A percentile compares a stretch with the other conserved stretches of the same genome.
These are phyloP conservation scores for Pyrenophora seminiperda DNA, from an alignment of 2,329 filamentous ascomycete species.

Conservation along the genomic window DNA sequence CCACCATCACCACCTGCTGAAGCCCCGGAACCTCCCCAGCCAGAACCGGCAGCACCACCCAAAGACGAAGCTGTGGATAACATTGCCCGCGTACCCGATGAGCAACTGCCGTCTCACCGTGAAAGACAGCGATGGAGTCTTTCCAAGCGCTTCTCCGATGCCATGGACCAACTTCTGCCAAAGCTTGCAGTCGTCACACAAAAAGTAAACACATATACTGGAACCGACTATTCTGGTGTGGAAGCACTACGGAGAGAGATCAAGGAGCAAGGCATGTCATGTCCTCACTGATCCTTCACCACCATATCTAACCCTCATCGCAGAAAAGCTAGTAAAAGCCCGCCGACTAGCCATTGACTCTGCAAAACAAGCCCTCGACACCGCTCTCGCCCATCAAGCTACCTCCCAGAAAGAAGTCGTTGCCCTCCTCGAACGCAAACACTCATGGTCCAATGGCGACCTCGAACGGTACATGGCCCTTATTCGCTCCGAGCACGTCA, in stretches of 20 bases:
- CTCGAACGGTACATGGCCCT: conserved; percentile 93
- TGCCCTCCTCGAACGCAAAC: conserved; percentile 88
- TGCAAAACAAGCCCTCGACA: conserved; percentile 77
- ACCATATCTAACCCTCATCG: conserved; percentile 14
- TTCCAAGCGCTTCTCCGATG: conserved; percentile 66
- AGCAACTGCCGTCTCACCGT: conserved; percentile 58
- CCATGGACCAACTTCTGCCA: conserved; percentile 89
- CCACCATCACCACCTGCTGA: no score
- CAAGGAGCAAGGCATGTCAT: conserved; percentile 61
- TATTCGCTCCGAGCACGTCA: conserved; percentile 89
- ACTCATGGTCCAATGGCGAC: conserved; percentile 84
- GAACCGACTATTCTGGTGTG: conserved; percentile 83
- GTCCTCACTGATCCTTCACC: not conserved
- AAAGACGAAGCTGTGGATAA: conserved; percentile 29
- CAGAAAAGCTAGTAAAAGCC: conserved; percentile 63
- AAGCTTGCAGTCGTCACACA: conserved; percentile 85
- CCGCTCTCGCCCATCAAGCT: conserved; percentile 82
- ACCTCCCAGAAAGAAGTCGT: conserved; percentile 94
- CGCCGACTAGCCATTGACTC: conserved; percentile 68
- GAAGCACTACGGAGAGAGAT: conserved; percentile 84
- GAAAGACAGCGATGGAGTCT: conserved; percentile 61
- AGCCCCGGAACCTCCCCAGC: conserved; percentile 10
- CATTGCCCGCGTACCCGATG: conserved; percentile 43
- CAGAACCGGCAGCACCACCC: conserved; percentile 8
- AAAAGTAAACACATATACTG: conserved; percentile 90